Percentiles rank a stretch among this genome's conserved stretches.
These are phyloP conservation scores for Aspergillus egyptiacus DNA, from an alignment of 495 filamentous ascomycete genomes.

Conservation along the genomic window DNA sequence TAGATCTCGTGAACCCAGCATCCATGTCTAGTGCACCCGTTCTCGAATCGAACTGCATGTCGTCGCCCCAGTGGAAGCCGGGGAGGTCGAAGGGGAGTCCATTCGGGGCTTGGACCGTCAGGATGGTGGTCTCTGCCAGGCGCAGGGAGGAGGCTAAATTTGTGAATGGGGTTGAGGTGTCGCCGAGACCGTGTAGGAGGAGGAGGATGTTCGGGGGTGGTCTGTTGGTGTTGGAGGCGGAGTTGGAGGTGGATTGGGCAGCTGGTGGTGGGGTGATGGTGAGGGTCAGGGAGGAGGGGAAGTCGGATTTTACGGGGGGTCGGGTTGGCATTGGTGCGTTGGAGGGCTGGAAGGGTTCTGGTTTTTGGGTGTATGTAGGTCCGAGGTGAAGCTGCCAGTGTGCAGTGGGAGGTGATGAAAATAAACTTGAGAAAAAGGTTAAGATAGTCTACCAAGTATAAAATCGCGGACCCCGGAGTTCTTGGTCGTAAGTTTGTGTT, in stretches of 20 bases:
- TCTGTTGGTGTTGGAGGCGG: not conserved
- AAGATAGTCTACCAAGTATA: too few species aligned
- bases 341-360: not conserved
- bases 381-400: too few species aligned
- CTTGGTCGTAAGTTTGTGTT: too few species aligned
- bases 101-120: conserved; percentile 69
- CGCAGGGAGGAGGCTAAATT: conserved; percentile 64
- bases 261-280: conserved; percentile 38
- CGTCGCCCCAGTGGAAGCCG: conserved; percentile 93
- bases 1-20: conserved; percentile 61
- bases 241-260: not conserved
- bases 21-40: conserved; percentile 70
- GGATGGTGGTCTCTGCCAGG: conserved; percentile 71
- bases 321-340: conserved; percentile 31
- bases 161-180: conserved; percentile 63
- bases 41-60: conserved; percentile 59
- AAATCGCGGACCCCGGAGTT: too few species aligned
- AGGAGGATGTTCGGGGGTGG: conserved; percentile 64
- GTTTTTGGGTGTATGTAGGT: not conserved
- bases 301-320: conserved; percentile 42
- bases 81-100: conserved; percentile 67
- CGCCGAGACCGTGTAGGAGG: conserved; percentile 87
- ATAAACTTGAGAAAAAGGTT: too few species aligned
- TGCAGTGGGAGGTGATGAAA: too few species aligned
- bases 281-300: conserved; percentile 42